These are phyloP conservation scores for Populus hybrid DNA, from an alignment of 441 rosid genomes.

Conservation along the genomic window DNA sequence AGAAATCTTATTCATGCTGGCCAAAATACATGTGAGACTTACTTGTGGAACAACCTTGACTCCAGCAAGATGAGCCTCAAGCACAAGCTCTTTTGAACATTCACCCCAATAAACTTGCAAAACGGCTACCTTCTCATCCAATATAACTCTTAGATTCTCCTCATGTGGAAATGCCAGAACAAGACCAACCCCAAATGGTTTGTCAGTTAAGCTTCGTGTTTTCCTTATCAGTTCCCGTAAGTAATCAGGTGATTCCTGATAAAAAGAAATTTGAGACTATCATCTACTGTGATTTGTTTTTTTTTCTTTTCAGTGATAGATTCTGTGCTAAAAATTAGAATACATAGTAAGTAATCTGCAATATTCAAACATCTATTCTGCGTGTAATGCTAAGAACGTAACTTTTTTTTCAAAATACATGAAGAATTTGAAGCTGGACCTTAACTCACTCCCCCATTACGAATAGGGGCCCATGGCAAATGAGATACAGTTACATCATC, in stretches of 20 bases:
- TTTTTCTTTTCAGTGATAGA: not conserved
- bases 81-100: slow-evolving; percentile 58
- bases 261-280: slow-evolving; percentile 4
- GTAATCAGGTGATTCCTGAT: slow-evolving; percentile 72
- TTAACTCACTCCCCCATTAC: not conserved
- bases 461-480: not conserved
- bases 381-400: not conserved
- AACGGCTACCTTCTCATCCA: slow-evolving; percentile 59
- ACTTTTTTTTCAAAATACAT: not conserved
- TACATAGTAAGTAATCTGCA: not conserved
- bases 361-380: not conserved
- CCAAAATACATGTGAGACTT: slow-evolving; percentile 15
- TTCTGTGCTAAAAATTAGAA: slow-evolving; percentile 8
- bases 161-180: slow-evolving; percentile 74
- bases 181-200: slow-evolving; percentile 81
- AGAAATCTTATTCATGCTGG: not conserved
- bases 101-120: slow-evolving; percentile 85
- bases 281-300: not conserved
- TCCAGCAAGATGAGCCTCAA: slow-evolving; percentile 58
- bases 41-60: slow-evolving; percentile 84
- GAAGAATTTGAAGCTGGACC: not conserved
- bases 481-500: not conserved
- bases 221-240: slow-evolving; percentile 59
- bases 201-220: slow-evolving; percentile 62
- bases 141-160: slow-evolving; percentile 47